Base-by-base conservation (phyloP, 2,329 filamentous ascomycete species). In the Talaromyces sp. region DNA sequence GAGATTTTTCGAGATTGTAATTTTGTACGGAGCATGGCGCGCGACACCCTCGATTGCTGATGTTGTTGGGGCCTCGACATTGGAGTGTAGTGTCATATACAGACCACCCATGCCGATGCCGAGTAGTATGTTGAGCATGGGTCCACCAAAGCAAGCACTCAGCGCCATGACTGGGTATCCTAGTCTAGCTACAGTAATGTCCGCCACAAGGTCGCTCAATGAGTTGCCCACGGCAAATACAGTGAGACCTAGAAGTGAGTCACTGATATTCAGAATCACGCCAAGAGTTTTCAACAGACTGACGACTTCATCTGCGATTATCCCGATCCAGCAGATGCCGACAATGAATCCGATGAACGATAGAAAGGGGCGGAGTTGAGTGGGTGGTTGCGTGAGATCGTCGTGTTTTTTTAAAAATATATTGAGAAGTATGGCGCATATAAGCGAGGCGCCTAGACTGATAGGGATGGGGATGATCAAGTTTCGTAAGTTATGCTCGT, bases 211-310 rank as follows among this genome's bases (percentile, higher is more conserved):
- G 73, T 99, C 95, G 43, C 95, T 94, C 9, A 98, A 84, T 9
- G 92, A 96, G 78, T 99, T 99, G 33, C 95, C 95, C 39, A 97
- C 92, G 2, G 95, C 95, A 76, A 99, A 99, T 63, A 99, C 89
- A 16, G 95, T 99, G 60, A 99, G 85, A 1, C 95, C 95, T 11
- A 99, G 85, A 68, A 99, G 92, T 3, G 95, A 95, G 78, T 99
- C 95, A 16, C 90, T 95, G 74, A 99, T 99, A 73, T 91, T 89
- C 64, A 97, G 82, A 60, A 99, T 92, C 35, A 98, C 91, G 9
- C 95, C 95, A 58, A 98, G 83, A 0, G 95, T 90, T 79, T 99
- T 98, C 68, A 99, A 85, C 6, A 97, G 90, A 37, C 92, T 93
- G 5, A 99, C 95, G 5, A 99, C 95, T 80, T 99, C 94, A 41